Conservation (phyloP, 306 rosid species). For the Pterocarpus macrocarpus region DNA sequence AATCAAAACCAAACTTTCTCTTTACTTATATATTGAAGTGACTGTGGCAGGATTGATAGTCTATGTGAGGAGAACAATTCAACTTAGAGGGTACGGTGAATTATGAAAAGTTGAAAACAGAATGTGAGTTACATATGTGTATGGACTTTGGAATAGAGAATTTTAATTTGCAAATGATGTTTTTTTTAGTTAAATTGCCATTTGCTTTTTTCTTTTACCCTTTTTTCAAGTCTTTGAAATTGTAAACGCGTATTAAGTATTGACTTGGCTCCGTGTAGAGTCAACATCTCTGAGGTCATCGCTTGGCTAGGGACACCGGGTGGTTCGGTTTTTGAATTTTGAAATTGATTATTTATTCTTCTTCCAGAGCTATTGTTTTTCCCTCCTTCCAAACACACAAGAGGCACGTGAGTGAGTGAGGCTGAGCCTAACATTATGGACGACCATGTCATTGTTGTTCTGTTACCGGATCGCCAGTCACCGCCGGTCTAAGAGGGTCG, state of each 20-base stretch:
- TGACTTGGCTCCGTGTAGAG: not conserved
- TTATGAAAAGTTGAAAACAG: slow-evolving; percentile 19
- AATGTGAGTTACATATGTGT: slow-evolving; percentile 9
- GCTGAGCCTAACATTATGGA: slow-evolving; percentile 28
- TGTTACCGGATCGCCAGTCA: not conserved
- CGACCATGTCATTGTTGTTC: not conserved
- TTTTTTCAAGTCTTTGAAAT: slow-evolving; percentile 10
- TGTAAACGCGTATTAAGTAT: slow-evolving; percentile 33
- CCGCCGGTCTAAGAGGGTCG: too few species aligned
- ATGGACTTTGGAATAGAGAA: slow-evolving; percentile 27
- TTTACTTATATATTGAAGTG: slow-evolving; percentile 21
- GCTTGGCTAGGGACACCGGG: slow-evolving; percentile 12
- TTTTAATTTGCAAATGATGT: slow-evolving; percentile 14
- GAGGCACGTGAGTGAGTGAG: slow-evolving; percentile 16
- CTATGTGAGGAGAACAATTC: slow-evolving; percentile 35
- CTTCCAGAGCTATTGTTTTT: not conserved
- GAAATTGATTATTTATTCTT: slow-evolving; percentile 24
- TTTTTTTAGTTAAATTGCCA: slow-evolving; percentile 20
- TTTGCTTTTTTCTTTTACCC: slow-evolving; percentile 12
- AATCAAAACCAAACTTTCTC: not conserved
- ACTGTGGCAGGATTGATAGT: slow-evolving; percentile 31
- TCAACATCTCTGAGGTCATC: slow-evolving; percentile 49
- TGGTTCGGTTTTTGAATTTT: slow-evolving; percentile 45
- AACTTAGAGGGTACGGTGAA: slow-evolving; percentile 1
- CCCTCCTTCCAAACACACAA: slow-evolving; percentile 3